Conservation (phyloP, 164 flowering plant genomes). For the Litsea cubeba region DNA sequence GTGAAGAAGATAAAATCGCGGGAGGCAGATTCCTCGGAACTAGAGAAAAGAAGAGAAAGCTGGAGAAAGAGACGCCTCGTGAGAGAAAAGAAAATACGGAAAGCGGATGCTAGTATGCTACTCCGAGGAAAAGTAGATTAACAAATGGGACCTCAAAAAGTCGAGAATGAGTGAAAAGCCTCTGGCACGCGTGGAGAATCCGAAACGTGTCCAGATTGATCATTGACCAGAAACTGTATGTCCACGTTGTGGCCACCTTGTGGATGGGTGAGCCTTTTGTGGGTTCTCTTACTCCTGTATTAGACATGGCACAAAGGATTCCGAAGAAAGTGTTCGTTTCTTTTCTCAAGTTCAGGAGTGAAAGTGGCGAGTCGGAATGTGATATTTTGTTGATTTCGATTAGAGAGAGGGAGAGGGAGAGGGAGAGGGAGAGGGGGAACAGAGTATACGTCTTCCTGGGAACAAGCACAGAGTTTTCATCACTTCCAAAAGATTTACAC, state of each 20-base stretch:
- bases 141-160: neutral
- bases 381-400: too few species aligned
- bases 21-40: neutral
- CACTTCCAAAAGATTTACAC: neutral
- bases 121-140: neutral
- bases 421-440: too few species aligned
- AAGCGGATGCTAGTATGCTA: too few species aligned
- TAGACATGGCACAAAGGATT: too few species aligned
- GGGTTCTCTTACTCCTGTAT: too few species aligned
- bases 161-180: neutral
- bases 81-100: neutral
- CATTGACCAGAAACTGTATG: neutral
- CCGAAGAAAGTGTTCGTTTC: too few species aligned
- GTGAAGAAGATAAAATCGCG: too few species aligned
- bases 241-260: neutral
- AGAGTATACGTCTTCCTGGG: neutral
- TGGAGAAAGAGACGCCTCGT: neutral
- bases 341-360: too few species aligned
- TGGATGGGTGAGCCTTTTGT: too few species aligned
- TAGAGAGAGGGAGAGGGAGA: too few species aligned
- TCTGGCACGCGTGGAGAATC: neutral
- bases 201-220: too few species aligned
- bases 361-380: too few species aligned
- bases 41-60: neutral
- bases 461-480: neutral